Conservation (phyloP, 140 eudicot species). For the Stevia rebaudiana region DNA sequence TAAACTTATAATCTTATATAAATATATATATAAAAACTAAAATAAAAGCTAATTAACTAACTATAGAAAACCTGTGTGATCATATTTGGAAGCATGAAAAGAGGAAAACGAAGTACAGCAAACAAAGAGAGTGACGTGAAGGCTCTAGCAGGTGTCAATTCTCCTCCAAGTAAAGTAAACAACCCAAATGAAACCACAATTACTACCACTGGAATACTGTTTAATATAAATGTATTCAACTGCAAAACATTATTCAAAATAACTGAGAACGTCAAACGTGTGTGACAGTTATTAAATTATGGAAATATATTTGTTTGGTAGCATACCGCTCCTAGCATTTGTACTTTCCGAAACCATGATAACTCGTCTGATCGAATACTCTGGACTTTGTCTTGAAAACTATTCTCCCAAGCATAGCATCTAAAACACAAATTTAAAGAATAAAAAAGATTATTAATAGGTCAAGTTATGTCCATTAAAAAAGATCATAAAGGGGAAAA, state of each 20-base stretch:
- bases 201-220: conserved; percentile 85
- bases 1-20: not conserved
- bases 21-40: not conserved
- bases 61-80: conserved; percentile 63
- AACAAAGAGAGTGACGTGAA: conserved; percentile 89
- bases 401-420: conserved; percentile 93
- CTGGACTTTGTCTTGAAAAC: conserved; percentile 84
- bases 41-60: not conserved
- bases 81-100: conserved; percentile 85
- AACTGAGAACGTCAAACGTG: not conserved
- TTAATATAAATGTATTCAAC: conserved; percentile 72
- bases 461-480: conserved; percentile 3
- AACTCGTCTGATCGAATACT: conserved; percentile 61
- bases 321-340: conserved; percentile 87
- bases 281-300: not conserved
- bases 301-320: not conserved
- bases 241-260: conserved; percentile 36
- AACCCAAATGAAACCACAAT: conserved; percentile 77
- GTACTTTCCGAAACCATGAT: conserved; percentile 74
- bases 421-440: conserved; percentile 34
- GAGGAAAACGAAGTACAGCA: conserved; percentile 75
- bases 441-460: not conserved
- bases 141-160: conserved; percentile 89
- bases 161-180: conserved; percentile 87
- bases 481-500: conserved; percentile 4